Conservation (phyloP, 192 early-diverging fungal species). For the Rhizophagus clarus region DNA sequence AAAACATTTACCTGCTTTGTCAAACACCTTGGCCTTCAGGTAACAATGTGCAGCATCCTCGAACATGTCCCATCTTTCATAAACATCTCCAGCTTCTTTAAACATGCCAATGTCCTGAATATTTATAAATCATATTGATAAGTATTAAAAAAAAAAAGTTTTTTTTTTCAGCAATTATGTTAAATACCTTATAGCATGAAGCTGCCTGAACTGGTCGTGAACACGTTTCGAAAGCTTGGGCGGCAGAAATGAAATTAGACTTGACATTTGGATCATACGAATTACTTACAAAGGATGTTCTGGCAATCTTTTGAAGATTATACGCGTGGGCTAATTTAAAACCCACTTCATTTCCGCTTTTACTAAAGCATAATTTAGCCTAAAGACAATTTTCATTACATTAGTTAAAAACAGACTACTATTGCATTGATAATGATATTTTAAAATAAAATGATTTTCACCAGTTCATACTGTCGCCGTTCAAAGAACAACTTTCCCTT, state of each 20-base stretch:
- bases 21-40: background rate
- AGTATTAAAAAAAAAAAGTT: background rate
- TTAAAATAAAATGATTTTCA: background rate
- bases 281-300: background rate
- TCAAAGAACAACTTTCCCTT: constrained; percentile 16
- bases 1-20: background rate
- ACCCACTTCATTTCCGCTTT: background rate
- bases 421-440: background rate
- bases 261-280: background rate
- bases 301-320: constrained; percentile 20
- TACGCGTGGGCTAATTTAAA: constrained; percentile 7
- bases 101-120: constrained; percentile 3
- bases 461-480: constrained; percentile 12
- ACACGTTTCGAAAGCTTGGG: background rate
- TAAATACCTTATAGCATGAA: constrained; percentile 22
- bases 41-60: background rate
- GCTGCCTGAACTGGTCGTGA: background rate
- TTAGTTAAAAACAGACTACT: too few species aligned
- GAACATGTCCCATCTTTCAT: background rate
- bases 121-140: background rate
- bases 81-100: background rate
- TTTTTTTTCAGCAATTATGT: background rate
- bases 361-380: constrained; percentile 20
- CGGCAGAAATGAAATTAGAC: background rate
- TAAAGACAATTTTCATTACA: background rate